Base-by-base conservation (phyloP, 208 protist genomes). In the Trypanosoma congolense region DNA sequence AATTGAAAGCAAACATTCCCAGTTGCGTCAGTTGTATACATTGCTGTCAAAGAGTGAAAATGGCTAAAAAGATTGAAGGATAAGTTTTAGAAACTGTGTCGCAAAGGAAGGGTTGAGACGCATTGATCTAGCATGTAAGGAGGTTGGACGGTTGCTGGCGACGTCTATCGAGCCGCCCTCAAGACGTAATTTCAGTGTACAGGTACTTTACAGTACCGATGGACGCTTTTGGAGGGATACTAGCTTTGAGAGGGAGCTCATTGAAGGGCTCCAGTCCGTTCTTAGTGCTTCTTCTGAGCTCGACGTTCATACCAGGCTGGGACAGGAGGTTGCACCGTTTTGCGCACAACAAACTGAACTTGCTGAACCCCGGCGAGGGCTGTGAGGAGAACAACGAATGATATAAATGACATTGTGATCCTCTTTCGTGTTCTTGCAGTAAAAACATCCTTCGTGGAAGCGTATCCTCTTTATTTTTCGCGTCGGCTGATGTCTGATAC, bases 151-250 rank as follows among this genome's bases (percentile, higher is more conserved):
- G 26, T 49, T 26, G 5, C 47, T 50, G 43, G 21, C 24, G 51
- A 55, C 58, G 21, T 61, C 30, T 61, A 67, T 50, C 49, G 19
- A n/a, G 35, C 40, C 33, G 31, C 50, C 53, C 29, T 67, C 28
- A 67, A 49, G 47, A 14, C 35, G 36, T 67, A 18, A 67, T 67
- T 40, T 67, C 53, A 24, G 53, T 60, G 16, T 40, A 67, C 42
- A 49, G 0, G 14, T 48, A 40, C 49, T 67, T 67, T 55, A 26
- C 26, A 38, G 5, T 25, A 28, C n/a, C 40, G 18, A 49, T 41
- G 41, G 16, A 29, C 16, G 31, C 53, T 14, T 67, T 67, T 60
- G 36, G 53, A 12, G 28, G 26, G 14, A 48, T 47, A 40, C 35
- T 28, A 22, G 31, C 47, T 30, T 67, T 60, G 36, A 51, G 43